Conservation (phyloP, 1,284 basidiomycete genomes). For the Cronartium ribicola region DNA sequence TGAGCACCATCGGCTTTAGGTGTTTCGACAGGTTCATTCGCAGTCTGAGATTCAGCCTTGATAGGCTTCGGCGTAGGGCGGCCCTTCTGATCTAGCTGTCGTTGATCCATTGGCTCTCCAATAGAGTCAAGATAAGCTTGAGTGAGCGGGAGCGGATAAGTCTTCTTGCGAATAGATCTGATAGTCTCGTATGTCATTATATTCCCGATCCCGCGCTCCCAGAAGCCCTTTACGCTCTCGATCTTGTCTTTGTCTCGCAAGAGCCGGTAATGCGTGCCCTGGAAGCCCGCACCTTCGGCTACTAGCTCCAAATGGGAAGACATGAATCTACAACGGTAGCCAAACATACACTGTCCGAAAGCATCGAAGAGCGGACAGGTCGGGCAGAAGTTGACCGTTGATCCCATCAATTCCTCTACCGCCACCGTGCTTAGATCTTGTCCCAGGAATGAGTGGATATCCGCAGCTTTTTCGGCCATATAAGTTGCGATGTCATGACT, state of each 20-base stretch:
- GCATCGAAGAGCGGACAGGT: neutral
- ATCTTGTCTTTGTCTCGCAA: neutral
- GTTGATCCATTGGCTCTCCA: constrained; percentile 23
- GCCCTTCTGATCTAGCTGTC: neutral
- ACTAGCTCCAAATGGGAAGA: neutral
- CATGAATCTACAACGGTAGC: constrained; percentile 6
- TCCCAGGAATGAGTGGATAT: constrained; percentile 58
- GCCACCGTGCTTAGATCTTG: neutral
- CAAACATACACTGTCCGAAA: neutral
- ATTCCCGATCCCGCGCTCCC: neutral
- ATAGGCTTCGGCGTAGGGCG: neutral
- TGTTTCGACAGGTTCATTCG: neutral
- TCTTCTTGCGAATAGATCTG: neutral
- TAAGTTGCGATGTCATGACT: constrained; percentile 75
- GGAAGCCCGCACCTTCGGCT: neutral
- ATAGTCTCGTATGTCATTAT: neutral
- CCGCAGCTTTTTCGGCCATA: constrained; percentile 68
- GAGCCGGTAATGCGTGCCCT: neutral
- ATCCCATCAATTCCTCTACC: neutral
- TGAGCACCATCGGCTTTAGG: neutral
- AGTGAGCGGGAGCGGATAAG: constrained; percentile 43
- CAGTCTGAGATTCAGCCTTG: neutral
- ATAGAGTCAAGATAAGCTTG: constrained; percentile 2
- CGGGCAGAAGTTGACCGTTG: neutral
- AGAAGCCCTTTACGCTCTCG: neutral